Percentiles rank a stretch among this genome's conserved stretches.
Conservation (phyloP, 2,329 filamentous ascomycete genomes). For the Boeremia exigua region DNA sequence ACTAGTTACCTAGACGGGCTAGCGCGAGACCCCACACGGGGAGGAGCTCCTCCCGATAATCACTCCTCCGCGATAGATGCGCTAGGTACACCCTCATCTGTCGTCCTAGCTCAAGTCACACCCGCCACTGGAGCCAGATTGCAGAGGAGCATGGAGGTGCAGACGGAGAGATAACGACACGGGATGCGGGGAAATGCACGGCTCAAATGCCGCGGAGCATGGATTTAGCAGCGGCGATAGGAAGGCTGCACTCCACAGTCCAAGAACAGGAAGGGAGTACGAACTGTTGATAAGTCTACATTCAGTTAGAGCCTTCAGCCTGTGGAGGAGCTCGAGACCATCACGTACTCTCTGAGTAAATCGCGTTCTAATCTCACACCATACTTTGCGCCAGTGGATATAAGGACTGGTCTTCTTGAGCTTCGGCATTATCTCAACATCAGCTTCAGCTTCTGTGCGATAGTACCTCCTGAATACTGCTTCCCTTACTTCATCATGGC, state of each 20-base stretch:
- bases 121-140: neutral
- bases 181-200: slow-evolving; percentile 3
- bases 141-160: slow-evolving; percentile 3
- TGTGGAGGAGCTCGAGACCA: slow-evolving; percentile 12
- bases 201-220: neutral
- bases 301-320: too few species aligned
- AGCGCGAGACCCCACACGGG: slow-evolving; percentile 4
- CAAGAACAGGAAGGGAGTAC: too few species aligned
- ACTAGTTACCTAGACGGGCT: too few species aligned
- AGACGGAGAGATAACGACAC: neutral
- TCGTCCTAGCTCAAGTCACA: neutral
- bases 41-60: slow-evolving; percentile 22
- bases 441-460: neutral
- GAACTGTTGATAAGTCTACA: too few species aligned
- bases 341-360: neutral
- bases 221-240: too few species aligned
- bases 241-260: too few species aligned
- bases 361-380: neutral
- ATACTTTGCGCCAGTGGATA: neutral
- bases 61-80: neutral
- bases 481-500: slow-evolving; percentile 19
- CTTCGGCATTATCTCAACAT: neutral
- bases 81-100: neutral
- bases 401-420: slow-evolving; percentile 1
- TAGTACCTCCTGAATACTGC: neutral